Conservation (phyloP, 441 rosid species). For the Eruca vesicaria region DNA sequence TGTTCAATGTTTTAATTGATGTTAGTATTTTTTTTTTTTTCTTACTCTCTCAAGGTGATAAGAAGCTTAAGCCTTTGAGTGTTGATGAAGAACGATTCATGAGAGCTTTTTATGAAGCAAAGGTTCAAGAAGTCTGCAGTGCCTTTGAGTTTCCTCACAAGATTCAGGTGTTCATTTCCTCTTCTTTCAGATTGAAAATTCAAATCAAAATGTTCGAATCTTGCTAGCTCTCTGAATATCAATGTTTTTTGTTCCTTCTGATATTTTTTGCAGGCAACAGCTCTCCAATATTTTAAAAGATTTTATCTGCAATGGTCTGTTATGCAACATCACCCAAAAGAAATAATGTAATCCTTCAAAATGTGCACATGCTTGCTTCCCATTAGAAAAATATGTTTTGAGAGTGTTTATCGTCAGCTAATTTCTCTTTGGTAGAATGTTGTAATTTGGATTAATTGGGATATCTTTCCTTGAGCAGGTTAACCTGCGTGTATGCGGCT, state of each 20-base stretch:
- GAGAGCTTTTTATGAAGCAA: conserved; percentile 84
- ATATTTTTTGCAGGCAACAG: conserved; percentile 74
- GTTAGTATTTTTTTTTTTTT: conserved; percentile 7
- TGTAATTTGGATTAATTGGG: no score
- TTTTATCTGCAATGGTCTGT: conserved; percentile 97
- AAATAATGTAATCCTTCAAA: conserved; percentile 63
- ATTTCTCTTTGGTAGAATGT: no score
- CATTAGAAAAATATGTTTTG: neutral
- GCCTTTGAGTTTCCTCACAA: conserved; percentile 95
- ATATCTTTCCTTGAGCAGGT: conserved; percentile 48
- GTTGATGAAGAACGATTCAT: conserved; percentile 86
- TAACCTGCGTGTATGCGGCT: conserved; percentile 87
- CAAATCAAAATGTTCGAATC: no score
- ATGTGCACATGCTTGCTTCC: neutral
- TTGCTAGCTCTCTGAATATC: conserved; percentile 6
- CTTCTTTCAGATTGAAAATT: neutral
- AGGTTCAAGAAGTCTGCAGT: conserved; percentile 93
- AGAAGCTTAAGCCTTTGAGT: conserved; percentile 66
- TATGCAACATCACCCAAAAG: conserved; percentile 96
- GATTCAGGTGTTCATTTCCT: conserved; percentile 64
- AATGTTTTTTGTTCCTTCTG: neutral
- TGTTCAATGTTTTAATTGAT: neutral
- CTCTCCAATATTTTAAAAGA: conserved; percentile 90
- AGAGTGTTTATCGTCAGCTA: neutral
- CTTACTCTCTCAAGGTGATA: conserved; percentile 57